Base-by-base conservation (phyloP, 345 rosid species). In the Dimocarpus longan region DNA sequence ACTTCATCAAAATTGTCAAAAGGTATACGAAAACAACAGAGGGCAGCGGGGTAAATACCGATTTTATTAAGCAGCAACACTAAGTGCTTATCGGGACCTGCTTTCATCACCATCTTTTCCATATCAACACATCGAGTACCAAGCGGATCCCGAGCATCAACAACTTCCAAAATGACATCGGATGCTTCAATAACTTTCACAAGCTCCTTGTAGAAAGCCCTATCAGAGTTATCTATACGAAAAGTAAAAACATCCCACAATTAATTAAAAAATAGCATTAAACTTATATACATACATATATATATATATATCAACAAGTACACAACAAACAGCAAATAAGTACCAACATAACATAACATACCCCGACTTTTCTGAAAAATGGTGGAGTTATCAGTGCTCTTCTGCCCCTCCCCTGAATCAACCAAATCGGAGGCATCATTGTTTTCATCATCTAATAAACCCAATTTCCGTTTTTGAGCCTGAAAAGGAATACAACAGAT, bases 131-230 rank as follows among this genome's bases (percentile, higher is more conserved):
- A 94, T 13, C 98, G 95, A 26, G 97, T 94, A 52, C 99, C 97
- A 42, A 93, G 87, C 28, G 99, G 98, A 83, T 96, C 99, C 57
- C 98, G 88, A 0, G 98, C 97, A 86, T 96, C 98, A 66, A 96
- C 92, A 82, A 96, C 95, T 89, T 96, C 99, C 84, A 96, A 62
- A 81, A 94, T 93, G 82, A 96, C 98, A 87, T 96, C 98, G 6
- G 98, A 94, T 76, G 85, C 86, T 80, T 94, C 99, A 73, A 94
- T 87, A 43, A 96, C 99, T 80, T 92, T 96, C 71, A 85, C 97
- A 90, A 96, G 83, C 82, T 94, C 99, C 92, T 93, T 96, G 81
- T 94, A 96, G 87, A 96, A 96, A 80, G 91, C 97, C 84, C 92
- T 90, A 48, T 94, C 99, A 1, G 98, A 91, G 81, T 87, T 91